These are phyloP conservation scores for Hygrophorus russula DNA, from an alignment of 768 basidiomycete genomes.

Conservation along the genomic window DNA sequence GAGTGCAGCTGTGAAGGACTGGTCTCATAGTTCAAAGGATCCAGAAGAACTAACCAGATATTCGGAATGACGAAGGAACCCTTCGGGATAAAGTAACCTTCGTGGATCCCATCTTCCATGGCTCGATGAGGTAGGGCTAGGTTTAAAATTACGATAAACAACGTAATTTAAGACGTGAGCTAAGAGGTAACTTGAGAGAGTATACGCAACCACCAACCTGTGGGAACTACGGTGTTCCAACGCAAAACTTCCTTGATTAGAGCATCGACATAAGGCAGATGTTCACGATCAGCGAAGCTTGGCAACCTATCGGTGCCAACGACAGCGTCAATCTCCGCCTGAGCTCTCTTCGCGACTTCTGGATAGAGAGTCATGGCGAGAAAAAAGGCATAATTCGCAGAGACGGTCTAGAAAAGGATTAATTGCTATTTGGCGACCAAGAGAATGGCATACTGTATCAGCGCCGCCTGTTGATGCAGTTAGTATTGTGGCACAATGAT, in stretches of 20 bases:
- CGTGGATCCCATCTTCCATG: slow-evolving; percentile 49
- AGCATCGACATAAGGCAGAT: slow-evolving; percentile 51
- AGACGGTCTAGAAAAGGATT: slow-evolving; percentile 38
- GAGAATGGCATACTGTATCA: slow-evolving; percentile 33
- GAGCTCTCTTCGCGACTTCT: slow-evolving; percentile 45
- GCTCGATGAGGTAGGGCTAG: slow-evolving; percentile 43
- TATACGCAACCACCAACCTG: slow-evolving; percentile 19
- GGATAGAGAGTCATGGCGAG: slow-evolving; percentile 50
- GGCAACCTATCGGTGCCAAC: slow-evolving; percentile 52
- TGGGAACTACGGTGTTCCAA: slow-evolving; percentile 37
- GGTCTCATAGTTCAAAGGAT: background rate
- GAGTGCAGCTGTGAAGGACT: background rate
- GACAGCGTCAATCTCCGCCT: slow-evolving; percentile 49
- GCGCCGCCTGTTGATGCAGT: slow-evolving; percentile 33
- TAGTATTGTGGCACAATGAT: too few species aligned
- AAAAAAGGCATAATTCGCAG: slow-evolving; percentile 49
- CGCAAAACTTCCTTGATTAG: slow-evolving; percentile 47
- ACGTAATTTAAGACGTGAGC: background rate
- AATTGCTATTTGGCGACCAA: slow-evolving; percentile 3
- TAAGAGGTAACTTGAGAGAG: slow-evolving; percentile 7
- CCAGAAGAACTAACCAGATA: slow-evolving; percentile 26
- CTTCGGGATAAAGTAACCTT: slow-evolving; percentile 53
- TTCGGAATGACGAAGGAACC: slow-evolving; percentile 42
- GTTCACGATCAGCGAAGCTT: slow-evolving; percentile 42
- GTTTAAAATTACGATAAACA: background rate